Base-by-base conservation (phyloP, 2,329 filamentous ascomycete species). In the Pestalotiopsis fici region DNA sequence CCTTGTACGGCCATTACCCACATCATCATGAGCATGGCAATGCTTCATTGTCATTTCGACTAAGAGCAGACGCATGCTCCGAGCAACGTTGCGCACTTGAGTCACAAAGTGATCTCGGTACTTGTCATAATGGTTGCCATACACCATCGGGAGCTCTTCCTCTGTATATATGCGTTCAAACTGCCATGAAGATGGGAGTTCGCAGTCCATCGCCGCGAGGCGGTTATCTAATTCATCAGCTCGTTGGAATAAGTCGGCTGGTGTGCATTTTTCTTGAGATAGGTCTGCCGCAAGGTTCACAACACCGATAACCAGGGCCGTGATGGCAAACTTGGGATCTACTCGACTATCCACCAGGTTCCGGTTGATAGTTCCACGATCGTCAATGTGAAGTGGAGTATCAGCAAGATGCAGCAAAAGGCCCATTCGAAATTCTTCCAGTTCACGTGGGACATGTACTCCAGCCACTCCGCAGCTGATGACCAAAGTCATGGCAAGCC, bases 41-140 rank as follows among this genome's bases (percentile, higher is more conserved):
- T 69, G 25, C 4, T 21, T 43, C 39, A 61, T 37, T 21, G 69
- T 66, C 21, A 70, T 57, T 27, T 60, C 21, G 23, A 69, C 64
- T 6, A 75, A 62, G 15, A 72, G 68, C 3, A 75, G 65, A 7
- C 69, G 72, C 59, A 71, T 71, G 4, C 69, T 71, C 9, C 69
- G 68, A 37, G 72, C 59, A 2, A 70, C 71, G 39, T 75, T 74
- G 27, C 68, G 64, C 15, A 74, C 71, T 50, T 75, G 73, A 0
- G 72, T 70, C 28, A 68, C 66, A 15, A 67, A 71, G 6, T 73
- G 67, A 18, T 72, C 69, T 2, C 55, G 54, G 55, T 73, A 72
- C 3, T 74, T 25, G 50, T 75, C 69, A 23, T 73, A 75, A 12
- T 67, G 65, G 3, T 61, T 60, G 2, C 59, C 67, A 11, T 70